Conservation (phyloP, 2,329 filamentous ascomycete genomes). For the Fusarium udum region DNA sequence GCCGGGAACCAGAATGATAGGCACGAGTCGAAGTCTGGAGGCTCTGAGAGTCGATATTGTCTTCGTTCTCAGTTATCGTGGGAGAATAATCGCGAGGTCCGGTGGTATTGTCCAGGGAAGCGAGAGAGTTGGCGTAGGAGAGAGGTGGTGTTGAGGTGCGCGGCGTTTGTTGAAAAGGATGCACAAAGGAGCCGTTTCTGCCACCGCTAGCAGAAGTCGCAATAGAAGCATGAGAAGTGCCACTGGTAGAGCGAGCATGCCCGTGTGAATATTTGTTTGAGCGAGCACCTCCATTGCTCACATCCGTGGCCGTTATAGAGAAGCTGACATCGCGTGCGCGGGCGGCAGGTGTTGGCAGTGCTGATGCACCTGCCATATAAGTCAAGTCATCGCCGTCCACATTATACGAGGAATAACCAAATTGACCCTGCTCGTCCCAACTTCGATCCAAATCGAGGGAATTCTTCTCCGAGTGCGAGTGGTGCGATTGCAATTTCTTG, state of each 20-base stretch:
- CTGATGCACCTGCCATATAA: conserved; percentile 35
- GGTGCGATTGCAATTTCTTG: conserved; percentile 61
- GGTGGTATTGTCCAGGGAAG: conserved; percentile 57
- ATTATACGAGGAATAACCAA: conserved; percentile 44
- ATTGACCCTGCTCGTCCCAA: conserved; percentile 63
- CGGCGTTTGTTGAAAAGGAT: conserved; percentile 72
- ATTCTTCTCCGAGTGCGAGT: conserved; percentile 68
- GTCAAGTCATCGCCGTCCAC: conserved; percentile 42
- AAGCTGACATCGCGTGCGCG: conserved; percentile 58
- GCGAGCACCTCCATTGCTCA: conserved; percentile 42
- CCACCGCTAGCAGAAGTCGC: conserved; percentile 64
- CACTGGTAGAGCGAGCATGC: conserved; percentile 68
- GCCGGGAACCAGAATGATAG: conserved; percentile 34
- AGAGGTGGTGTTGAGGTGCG: conserved; percentile 68
- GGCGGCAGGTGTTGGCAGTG: conserved; percentile 33
- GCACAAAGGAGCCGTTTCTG: conserved; percentile 64
- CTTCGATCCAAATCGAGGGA: conserved; percentile 70
- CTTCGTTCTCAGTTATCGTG: conserved; percentile 64
- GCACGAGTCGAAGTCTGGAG: conserved; percentile 29
- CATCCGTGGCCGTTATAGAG: conserved; percentile 51
- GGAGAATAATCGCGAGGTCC: conserved; percentile 62
- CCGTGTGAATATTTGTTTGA: conserved; percentile 62
- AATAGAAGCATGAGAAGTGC: conserved; percentile 65
- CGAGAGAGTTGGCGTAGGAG: conserved; percentile 66
- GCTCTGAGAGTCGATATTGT: conserved; percentile 48